phyloP scores from a whole-genome alignment of 805 yeast genomes.

The Yamadazyma sp. region DNA sequence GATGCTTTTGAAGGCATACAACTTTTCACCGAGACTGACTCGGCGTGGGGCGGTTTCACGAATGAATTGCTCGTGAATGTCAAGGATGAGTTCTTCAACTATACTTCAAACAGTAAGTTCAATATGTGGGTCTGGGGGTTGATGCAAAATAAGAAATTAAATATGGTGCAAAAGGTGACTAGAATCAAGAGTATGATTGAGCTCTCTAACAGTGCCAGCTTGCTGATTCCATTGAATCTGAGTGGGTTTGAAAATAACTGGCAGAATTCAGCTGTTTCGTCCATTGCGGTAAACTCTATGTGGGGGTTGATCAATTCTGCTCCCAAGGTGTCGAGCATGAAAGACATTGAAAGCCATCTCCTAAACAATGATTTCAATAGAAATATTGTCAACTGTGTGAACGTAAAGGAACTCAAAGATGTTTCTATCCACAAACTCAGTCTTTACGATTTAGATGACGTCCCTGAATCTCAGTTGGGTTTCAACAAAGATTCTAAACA shows the following conservation, averaged over 20 bases:
- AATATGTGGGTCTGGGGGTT: slow-evolving; percentile 38
- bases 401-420: slow-evolving; percentile 16
- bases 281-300: slow-evolving; percentile 31
- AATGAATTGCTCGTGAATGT: slow-evolving; percentile 50
- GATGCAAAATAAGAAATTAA: slow-evolving; percentile 7
- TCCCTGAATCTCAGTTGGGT: slow-evolving; percentile 7
- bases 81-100: slow-evolving; percentile 64
- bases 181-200: slow-evolving; percentile 48
- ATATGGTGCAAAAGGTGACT: slow-evolving; percentile 24
- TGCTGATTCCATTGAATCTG: slow-evolving; percentile 53
- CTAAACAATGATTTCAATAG: slow-evolving; percentile 44
- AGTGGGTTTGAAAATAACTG: slow-evolving; percentile 20
- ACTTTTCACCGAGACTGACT: slow-evolving; percentile 65
- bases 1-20: slow-evolving; percentile 75
- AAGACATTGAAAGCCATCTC: slow-evolving; percentile 41
- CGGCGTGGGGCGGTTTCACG: slow-evolving; percentile 84
- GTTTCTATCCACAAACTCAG: slow-evolving; percentile 1
- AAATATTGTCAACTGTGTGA: slow-evolving; percentile 46
- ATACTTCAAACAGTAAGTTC: slow-evolving; percentile 33
- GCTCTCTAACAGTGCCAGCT: slow-evolving; percentile 47
- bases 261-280: slow-evolving; percentile 21
- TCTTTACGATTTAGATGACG: slow-evolving; percentile 6
- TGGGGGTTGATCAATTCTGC: slow-evolving; percentile 39
- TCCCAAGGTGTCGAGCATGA: slow-evolving; percentile 35
- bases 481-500: slow-evolving; percentile 9